Conservation (phyloP, 352 stramenopile genomes). For the Globisporangium takayamanum region DNA sequence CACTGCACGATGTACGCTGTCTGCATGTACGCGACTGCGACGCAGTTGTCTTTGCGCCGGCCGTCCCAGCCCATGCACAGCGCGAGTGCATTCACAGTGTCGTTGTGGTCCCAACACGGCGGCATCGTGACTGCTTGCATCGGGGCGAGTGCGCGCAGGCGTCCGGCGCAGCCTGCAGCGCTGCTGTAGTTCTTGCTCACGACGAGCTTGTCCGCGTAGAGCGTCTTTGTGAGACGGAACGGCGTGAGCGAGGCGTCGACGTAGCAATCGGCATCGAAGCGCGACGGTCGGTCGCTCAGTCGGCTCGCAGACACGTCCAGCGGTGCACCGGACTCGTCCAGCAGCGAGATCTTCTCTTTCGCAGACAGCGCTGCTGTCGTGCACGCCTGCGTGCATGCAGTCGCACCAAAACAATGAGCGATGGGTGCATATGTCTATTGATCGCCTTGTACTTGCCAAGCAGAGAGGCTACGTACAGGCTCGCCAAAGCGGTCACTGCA, state of each 20-base stretch:
- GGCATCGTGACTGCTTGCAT: conserved; percentile 47
- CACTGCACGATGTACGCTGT: conserved; percentile 77
- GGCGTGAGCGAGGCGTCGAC: conserved; percentile 38
- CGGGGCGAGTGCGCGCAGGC: conserved; percentile 38
- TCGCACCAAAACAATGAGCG: not conserved
- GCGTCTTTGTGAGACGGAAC: conserved; percentile 55
- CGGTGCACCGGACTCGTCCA: conserved; percentile 58
- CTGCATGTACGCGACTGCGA: conserved; percentile 76
- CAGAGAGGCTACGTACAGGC: conserved; percentile 22
- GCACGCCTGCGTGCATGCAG: conserved; percentile 29
- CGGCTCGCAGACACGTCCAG: conserved; percentile 56
- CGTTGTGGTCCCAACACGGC: conserved; percentile 82
- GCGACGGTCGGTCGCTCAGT: conserved; percentile 56
- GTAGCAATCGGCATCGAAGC: conserved; percentile 71
- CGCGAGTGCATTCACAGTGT: conserved; percentile 53
- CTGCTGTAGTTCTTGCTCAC: conserved; percentile 47
- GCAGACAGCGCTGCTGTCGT: conserved; percentile 24
- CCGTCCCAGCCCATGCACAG: conserved; percentile 66
- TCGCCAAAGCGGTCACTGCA: conserved; percentile 79
- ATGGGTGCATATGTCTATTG: not conserved
- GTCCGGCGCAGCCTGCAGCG: conserved; percentile 50
- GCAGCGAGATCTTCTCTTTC: conserved; percentile 55
- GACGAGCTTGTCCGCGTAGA: conserved; percentile 30
- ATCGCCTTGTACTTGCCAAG: not conserved
- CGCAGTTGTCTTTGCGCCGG: conserved; percentile 44